phyloP scores from a whole-genome alignment of 371 early-diverging fungal genomes.

The Mucor sp. region DNA sequence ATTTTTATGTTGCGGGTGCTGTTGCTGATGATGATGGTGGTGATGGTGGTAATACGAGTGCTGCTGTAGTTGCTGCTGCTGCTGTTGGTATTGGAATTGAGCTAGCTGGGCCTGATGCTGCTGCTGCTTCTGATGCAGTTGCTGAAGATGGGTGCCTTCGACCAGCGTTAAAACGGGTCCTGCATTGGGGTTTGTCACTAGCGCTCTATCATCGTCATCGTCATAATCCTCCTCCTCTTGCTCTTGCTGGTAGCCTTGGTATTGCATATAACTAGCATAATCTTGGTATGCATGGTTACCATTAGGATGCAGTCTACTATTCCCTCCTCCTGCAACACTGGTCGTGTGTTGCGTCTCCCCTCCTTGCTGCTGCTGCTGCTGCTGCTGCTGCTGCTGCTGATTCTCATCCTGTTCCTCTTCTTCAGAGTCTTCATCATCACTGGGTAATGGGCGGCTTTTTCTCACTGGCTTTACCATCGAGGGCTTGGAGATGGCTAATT shows the following conservation, averaged over 20 bases:
- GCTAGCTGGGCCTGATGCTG: conserved; percentile 16
- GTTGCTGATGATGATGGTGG: conserved; percentile 27
- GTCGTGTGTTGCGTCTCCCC: not conserved
- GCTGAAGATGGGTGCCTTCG: conserved; percentile 24
- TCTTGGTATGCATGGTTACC: not conserved
- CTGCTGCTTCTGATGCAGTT: conserved; percentile 28
- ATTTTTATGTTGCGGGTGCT: not conserved
- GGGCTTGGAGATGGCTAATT: not conserved
- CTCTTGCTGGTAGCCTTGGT: not conserved
- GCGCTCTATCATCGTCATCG: conserved; percentile 17
- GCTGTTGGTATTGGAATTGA: conserved; percentile 5
- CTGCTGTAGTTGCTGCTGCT: conserved; percentile 21
- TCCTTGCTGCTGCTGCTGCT: not conserved
- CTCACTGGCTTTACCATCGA: conserved; percentile 2
- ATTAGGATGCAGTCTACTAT: not conserved
- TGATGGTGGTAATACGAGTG: not conserved
- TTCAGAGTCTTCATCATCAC: conserved; percentile 40
- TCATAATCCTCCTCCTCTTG: not conserved
- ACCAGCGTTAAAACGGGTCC: conserved; percentile 9
- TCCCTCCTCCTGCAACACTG: not conserved
- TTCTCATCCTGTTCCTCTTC: not conserved
- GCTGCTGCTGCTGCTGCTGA: too few relatives aligned
- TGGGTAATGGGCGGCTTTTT: conserved; percentile 27
- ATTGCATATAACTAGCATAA: not conserved
- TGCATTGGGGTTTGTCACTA: conserved; percentile 5